Percentiles rank a stretch among this genome's conserved stretches.
phyloP scores from a whole-genome alignment of 2,329 filamentous ascomycete species.

The Cladophialophora chaetospira region DNA sequence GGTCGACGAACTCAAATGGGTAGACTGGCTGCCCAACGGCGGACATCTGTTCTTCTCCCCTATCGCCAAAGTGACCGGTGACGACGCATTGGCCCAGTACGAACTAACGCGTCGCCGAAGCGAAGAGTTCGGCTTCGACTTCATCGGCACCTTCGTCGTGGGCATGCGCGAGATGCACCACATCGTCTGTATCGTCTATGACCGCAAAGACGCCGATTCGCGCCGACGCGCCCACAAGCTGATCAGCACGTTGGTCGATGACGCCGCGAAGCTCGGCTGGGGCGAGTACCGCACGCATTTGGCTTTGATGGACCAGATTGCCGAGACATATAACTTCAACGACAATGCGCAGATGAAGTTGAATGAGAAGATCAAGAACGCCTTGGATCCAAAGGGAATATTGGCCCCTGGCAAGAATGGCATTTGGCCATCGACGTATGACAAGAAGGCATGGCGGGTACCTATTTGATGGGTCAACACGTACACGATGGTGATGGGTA shows the following conservation, averaged over 20 bases:
- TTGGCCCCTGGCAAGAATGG: slow-evolving; percentile 51
- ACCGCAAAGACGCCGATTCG: slow-evolving; percentile 46
- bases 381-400: slow-evolving; percentile 52
- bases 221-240: slow-evolving; percentile 43
- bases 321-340: slow-evolving; percentile 48
- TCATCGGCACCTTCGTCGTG: slow-evolving; percentile 55
- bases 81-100: slow-evolving; percentile 51
- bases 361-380: slow-evolving; percentile 51
- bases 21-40: slow-evolving; percentile 57
- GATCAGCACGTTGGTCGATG: slow-evolving; percentile 40
- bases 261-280: slow-evolving; percentile 46
- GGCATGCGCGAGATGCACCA: slow-evolving; percentile 59
- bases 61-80: slow-evolving; percentile 52
- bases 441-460: not conserved
- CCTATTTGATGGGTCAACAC: not conserved
- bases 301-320: slow-evolving; percentile 49
- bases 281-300: slow-evolving; percentile 53
- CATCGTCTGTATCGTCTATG: slow-evolving; percentile 58
- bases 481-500: too few relatives aligned
- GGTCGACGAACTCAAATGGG: slow-evolving; percentile 45
- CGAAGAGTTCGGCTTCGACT: slow-evolving; percentile 52
- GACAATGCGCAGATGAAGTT: slow-evolving; percentile 46
- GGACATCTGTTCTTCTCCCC: slow-evolving; percentile 57
- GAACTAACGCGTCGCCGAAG: slow-evolving; percentile 44
- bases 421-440: slow-evolving; percentile 40